These are phyloP conservation scores for Rhizoclosmatium globosum DNA, from an alignment of 192 early-diverging fungal genomes.

Conservation along the genomic window DNA sequence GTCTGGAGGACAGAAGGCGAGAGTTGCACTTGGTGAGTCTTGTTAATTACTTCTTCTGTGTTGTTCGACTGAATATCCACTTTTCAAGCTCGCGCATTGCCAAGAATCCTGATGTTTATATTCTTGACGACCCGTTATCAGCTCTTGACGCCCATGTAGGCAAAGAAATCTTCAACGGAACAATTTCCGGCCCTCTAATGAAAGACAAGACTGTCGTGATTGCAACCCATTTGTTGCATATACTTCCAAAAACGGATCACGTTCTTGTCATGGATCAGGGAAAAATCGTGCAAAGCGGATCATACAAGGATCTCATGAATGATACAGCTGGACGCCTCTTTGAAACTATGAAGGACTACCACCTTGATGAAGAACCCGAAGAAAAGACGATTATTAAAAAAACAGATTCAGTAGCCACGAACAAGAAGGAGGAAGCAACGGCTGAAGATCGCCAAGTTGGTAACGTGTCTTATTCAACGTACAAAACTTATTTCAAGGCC, in stretches of 20 bases:
- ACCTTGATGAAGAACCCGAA: slow-evolving; percentile 38
- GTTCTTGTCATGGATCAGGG: slow-evolving; percentile 71
- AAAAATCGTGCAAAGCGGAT: slow-evolving; percentile 64
- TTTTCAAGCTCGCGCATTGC: slow-evolving; percentile 70
- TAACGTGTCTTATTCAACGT: slow-evolving; percentile 3
- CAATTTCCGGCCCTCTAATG: slow-evolving; percentile 48
- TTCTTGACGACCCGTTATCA: slow-evolving; percentile 71
- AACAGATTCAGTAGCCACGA: neutral
- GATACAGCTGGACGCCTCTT: slow-evolving; percentile 16
- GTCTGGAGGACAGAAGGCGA: slow-evolving; percentile 72
- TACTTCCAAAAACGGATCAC: slow-evolving; percentile 65
- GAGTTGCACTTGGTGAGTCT: slow-evolving; percentile 60
- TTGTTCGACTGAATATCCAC: slow-evolving; percentile 45
- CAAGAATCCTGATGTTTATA: slow-evolving; percentile 43
- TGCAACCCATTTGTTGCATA: slow-evolving; percentile 72
- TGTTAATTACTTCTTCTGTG: slow-evolving; percentile 56
- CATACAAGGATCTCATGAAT: slow-evolving; percentile 59
- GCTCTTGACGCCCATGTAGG: slow-evolving; percentile 73
- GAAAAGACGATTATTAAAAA: slow-evolving; percentile 1
- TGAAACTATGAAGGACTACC: slow-evolving; percentile 42
- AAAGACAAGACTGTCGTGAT: slow-evolving; percentile 68
- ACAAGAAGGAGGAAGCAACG: slow-evolving; percentile 11
- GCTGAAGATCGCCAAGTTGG: too few species aligned
- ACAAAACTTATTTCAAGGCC: slow-evolving; percentile 7
- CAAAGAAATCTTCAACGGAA: slow-evolving; percentile 67